Conservation (phyloP, 2,329 filamentous ascomycete genomes). For the Lasiodiplodia theobromae region DNA sequence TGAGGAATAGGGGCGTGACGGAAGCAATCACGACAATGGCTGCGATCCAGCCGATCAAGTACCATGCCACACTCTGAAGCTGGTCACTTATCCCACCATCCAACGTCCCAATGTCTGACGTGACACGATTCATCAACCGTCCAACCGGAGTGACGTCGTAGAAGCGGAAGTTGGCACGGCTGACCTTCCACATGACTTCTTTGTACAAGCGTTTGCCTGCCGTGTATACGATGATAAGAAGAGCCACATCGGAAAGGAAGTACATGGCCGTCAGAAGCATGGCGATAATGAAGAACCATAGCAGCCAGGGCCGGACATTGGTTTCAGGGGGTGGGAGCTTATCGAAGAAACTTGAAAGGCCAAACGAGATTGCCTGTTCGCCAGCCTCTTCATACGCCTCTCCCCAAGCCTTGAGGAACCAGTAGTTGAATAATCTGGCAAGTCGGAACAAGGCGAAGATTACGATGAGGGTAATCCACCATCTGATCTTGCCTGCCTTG, state of each 20-base stretch:
- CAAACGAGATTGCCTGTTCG: conserved; percentile 1
- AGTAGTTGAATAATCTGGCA: conserved; percentile 71
- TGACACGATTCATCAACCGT: conserved; percentile 89
- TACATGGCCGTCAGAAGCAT: conserved; percentile 47
- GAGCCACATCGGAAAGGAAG: conserved; percentile 68
- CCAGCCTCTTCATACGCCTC: conserved; percentile 67
- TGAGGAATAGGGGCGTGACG: conserved; percentile 78
- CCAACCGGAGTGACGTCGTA: conserved; percentile 91
- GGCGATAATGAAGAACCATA: conserved; percentile 70
- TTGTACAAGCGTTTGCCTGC: conserved; percentile 79
- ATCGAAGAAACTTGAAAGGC: conserved; percentile 34
- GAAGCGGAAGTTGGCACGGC: conserved; percentile 83
- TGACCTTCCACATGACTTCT: conserved; percentile 74
- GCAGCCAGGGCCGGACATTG: conserved; percentile 77
- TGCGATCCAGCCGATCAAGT: conserved; percentile 73
- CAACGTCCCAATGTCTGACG: conserved; percentile 86
- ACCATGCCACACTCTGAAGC: conserved; percentile 74
- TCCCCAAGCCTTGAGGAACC: conserved; percentile 88
- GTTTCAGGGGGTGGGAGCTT: conserved; percentile 70
- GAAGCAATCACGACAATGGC: conserved; percentile 80
- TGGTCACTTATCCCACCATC: conserved; percentile 84
- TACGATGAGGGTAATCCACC: conserved; percentile 72
- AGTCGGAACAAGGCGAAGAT: conserved; percentile 70
- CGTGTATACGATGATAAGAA: conserved; percentile 79
- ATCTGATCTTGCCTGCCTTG: conserved; percentile 76